Conservation (phyloP, 2,329 filamentous ascomycete genomes). For the Septoria petroselini region DNA sequence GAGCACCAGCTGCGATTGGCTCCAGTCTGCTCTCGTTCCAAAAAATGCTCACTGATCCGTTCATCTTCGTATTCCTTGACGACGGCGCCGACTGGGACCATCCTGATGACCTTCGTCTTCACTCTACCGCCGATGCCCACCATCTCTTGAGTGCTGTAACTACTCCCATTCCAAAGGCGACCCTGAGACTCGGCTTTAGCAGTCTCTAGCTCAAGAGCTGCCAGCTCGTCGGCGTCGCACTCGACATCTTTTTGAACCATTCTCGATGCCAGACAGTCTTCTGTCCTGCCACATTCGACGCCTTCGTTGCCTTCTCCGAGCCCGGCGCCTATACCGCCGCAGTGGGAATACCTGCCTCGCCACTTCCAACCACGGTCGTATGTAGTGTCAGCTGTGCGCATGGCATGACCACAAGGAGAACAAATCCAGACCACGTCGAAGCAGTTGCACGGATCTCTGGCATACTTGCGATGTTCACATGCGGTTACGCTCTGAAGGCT, state of each 20-base stretch:
- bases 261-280: slow-evolving; percentile 70
- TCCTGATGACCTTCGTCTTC: slow-evolving; percentile 82
- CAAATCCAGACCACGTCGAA: slow-evolving; percentile 74
- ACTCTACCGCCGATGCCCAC: slow-evolving; percentile 85
- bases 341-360: slow-evolving; percentile 76
- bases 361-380: slow-evolving; percentile 77
- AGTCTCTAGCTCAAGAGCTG: slow-evolving; percentile 44
- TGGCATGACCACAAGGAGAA: slow-evolving; percentile 72
- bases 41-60: slow-evolving; percentile 60
- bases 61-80: slow-evolving; percentile 86
- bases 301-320: slow-evolving; percentile 86
- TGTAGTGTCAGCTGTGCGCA: slow-evolving; percentile 58
- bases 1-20: slow-evolving; percentile 79
- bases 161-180: slow-evolving; percentile 55
- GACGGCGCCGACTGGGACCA: slow-evolving; percentile 75
- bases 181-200: slow-evolving; percentile 32
- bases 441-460: slow-evolving; percentile 58
- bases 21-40: slow-evolving; percentile 68
- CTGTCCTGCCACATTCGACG: slow-evolving; percentile 79
- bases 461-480: slow-evolving; percentile 38
- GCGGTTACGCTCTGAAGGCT: background rate
- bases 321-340: slow-evolving; percentile 78
- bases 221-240: slow-evolving; percentile 74
- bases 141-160: slow-evolving; percentile 83
- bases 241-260: slow-evolving; percentile 81